Base-by-base conservation (phyloP, 371 early-diverging fungal species). In the Syncephalis plumigaleata region DNA sequence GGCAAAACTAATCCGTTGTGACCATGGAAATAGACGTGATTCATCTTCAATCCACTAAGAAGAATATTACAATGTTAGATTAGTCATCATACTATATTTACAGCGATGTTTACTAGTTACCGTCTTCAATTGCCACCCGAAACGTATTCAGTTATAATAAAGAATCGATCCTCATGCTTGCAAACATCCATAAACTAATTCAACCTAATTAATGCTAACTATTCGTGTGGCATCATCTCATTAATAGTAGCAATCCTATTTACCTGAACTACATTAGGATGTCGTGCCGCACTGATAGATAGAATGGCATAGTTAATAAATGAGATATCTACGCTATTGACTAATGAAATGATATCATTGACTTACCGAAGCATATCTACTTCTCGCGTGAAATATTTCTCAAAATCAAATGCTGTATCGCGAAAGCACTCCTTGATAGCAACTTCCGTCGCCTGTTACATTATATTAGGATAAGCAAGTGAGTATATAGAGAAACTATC, bases 201-300 rank as follows among this genome's bases (percentile, higher is more conserved):
- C 26, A 9, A 26, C 31, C 7, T 11, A 45, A n/a, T 16, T 15
- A 44, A 27, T 4, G n/a, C n/a, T 38, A 9, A 23, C 18, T n/a
- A 39, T 1, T 15, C 24, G n/a, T n/a, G n/a, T n/a, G n/a, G n/a
- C n/a, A n/a, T n/a, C n/a, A n/a, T n/a, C n/a, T n/a, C n/a, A n/a
- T n/a, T n/a, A n/a, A n/a, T n/a, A n/a, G n/a, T n/a, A n/a, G n/a
- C n/a, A n/a, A n/a, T n/a, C n/a, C n/a, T n/a, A 31, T 31, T 15
- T 55, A 68, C 71, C 64, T 70, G 70, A 2, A 72, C 72, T 27
- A 74, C 64, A 48, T 71, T 74, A 8, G 72, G 75, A 49, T 74
- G 72, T 25, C 70, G 54, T 9, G 60, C 53, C 31, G 31, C 31
- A 7, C 31, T 31, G 11, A 31, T 31, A 31, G 11, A 31, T 31